These are phyloP conservation scores for Phaeolepiota aurea DNA, from an alignment of 768 basidiomycete genomes.

Conservation along the genomic window DNA sequence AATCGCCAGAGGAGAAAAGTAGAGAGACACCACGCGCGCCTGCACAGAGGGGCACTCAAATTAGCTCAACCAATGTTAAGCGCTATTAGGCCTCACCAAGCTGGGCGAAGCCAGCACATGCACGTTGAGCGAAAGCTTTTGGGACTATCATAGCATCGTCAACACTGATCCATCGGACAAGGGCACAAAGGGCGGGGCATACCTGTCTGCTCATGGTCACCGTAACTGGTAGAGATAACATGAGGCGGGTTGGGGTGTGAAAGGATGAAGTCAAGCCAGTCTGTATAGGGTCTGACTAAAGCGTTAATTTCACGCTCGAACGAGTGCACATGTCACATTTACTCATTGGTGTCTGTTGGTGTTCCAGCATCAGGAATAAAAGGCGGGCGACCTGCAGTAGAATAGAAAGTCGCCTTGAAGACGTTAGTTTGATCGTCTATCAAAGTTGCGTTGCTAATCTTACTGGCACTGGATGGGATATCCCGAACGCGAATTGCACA, in stretches of 20 bases:
- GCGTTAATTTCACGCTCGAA: no score
- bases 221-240: constrained; percentile 54
- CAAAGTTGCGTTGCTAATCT: neutral
- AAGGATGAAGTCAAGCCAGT: constrained; percentile 47
- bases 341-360: constrained; percentile 21
- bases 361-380: constrained; percentile 32
- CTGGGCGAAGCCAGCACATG: constrained; percentile 42
- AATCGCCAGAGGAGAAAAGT: constrained; percentile 62
- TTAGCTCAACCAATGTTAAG: no score
- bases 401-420: constrained; percentile 34
- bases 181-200: no score
- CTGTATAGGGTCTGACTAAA: constrained; percentile 11
- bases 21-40: constrained; percentile 64
- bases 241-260: constrained; percentile 31
- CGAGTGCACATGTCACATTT: neutral
- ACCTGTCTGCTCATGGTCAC: constrained; percentile 57
- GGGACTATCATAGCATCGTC: constrained; percentile 30
- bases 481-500: constrained; percentile 45
- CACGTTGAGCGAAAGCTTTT: constrained; percentile 32
- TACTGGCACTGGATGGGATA: constrained; percentile 44
- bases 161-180: no score
- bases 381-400: constrained; percentile 45
- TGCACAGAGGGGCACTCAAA: no score
- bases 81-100: constrained; percentile 37
- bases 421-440: neutral